Evolutionary conservation across 768 basidiomycete genomes (phyloP).

Genomic region (Rhodotorula paludigena): DNA sequence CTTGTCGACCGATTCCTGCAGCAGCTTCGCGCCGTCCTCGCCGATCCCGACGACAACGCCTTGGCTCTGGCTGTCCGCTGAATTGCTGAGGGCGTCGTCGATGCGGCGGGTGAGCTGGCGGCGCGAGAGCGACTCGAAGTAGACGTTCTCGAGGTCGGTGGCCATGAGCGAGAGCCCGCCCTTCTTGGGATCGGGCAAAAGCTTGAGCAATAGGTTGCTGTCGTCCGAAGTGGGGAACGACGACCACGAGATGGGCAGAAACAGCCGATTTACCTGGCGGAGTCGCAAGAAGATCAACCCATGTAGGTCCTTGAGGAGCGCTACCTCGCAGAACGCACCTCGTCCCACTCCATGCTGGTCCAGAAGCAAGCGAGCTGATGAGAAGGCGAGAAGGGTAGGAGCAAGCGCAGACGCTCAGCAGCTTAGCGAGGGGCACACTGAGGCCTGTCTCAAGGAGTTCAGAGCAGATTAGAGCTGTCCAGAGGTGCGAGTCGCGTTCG

Average conservation of each 20-base stretch:
- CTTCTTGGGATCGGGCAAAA: not conserved
- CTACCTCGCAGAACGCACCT: not conserved
- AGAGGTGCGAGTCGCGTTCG: too few species aligned
- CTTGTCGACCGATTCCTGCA: not conserved
- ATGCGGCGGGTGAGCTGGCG: constrained; percentile 9
- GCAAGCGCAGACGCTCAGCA: not conserved
- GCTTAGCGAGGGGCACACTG: too few species aligned
- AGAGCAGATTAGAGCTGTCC: too few species aligned
- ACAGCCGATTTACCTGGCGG: not conserved
- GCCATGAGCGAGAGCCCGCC: constrained; percentile 3
- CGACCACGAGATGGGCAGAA: constrained; percentile 4
- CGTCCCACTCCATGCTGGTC: not conserved
- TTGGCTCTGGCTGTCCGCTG: not conserved
- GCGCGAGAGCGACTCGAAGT: constrained; percentile 11
- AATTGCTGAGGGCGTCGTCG: constrained; percentile 6
- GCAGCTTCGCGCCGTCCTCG: constrained; percentile 3
- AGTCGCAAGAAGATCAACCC: not conserved
- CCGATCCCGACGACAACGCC: constrained; percentile 17
- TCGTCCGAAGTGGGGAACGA: not conserved
- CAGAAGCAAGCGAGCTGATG: not conserved
- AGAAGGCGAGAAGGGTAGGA: not conserved
- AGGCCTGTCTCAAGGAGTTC: too few species aligned
- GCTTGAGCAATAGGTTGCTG: constrained; percentile 16
- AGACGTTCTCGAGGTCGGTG: constrained; percentile 10
- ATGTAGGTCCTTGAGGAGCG: not conserved